A percentile compares a stretch with the other conserved stretches of the same genome.
phyloP scores from a whole-genome alignment of 805 yeast genomes.

The Nakazawaea wickerhamii region DNA sequence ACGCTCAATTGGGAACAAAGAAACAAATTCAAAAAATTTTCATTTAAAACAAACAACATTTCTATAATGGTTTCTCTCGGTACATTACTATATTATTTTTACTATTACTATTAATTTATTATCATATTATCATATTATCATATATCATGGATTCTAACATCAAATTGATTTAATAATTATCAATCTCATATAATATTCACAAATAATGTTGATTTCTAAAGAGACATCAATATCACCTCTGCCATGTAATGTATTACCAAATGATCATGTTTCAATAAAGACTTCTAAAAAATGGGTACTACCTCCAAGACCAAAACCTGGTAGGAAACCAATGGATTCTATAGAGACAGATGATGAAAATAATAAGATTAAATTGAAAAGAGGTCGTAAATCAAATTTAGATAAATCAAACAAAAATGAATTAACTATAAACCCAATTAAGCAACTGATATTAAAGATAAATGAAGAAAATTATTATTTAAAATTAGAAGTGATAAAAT shows the following conservation, averaged over 20 bases:
- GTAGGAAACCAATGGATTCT: constrained; percentile 41
- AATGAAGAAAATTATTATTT: constrained; percentile 40
- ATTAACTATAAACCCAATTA: constrained; percentile 25
- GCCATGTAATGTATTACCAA: too few relatives aligned
- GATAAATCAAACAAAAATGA: constrained; percentile 6
- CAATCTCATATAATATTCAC: background rate
- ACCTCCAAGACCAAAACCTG: constrained; percentile 81
- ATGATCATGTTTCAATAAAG: constrained; percentile 29
- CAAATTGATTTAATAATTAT: background rate
- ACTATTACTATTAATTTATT: too few relatives aligned
- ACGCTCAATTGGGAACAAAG: background rate
- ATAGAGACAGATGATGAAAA: background rate
- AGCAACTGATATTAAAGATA: constrained; percentile 34
- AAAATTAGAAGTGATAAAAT: constrained; percentile 37
- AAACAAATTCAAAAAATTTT: constrained; percentile 1
- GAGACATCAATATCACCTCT: background rate
- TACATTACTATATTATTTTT: background rate
- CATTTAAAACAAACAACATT: constrained; percentile 2
- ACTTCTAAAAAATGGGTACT: constrained; percentile 79
- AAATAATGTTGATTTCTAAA: background rate
- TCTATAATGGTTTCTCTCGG: background rate
- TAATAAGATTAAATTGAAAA: constrained; percentile 1
- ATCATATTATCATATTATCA: too few relatives aligned
- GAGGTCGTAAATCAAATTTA: constrained; percentile 11
- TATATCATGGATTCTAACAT: background rate